Conservation (phyloP, 2,329 filamentous ascomycete species). For the Anthostomella pinea region DNA sequence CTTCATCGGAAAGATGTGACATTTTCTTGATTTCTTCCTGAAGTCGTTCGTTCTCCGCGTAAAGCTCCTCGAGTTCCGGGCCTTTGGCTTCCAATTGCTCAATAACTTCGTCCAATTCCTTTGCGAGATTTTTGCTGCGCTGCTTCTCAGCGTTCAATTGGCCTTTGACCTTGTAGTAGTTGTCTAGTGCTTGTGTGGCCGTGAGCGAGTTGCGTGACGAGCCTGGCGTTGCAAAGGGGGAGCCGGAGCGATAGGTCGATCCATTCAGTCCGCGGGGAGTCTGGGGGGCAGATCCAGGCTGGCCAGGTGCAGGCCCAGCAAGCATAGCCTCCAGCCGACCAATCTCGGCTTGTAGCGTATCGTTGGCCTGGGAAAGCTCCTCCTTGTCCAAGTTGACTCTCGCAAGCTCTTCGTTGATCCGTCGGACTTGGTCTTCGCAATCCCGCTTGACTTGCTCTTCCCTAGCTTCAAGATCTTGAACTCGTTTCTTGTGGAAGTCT, state of each 20-base stretch:
- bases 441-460: constrained; percentile 65
- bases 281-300: constrained; percentile 52
- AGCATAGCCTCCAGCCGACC: constrained; percentile 51
- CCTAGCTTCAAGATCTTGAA: constrained; percentile 65
- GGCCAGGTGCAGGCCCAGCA: constrained; percentile 38
- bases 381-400: constrained; percentile 47
- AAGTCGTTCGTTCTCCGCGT: constrained; percentile 75
- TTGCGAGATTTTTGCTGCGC: constrained; percentile 69
- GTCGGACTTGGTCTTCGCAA: constrained; percentile 57
- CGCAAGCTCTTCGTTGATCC: constrained; percentile 56
- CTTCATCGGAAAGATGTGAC: constrained; percentile 79
- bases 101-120: constrained; percentile 82
- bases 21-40: constrained; percentile 79
- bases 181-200: constrained; percentile 61
- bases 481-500: constrained; percentile 66
- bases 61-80: constrained; percentile 84
- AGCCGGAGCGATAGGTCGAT: constrained; percentile 51
- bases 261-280: constrained; percentile 59
- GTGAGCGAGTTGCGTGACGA: constrained; percentile 59
- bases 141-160: constrained; percentile 72
- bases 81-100: constrained; percentile 79
- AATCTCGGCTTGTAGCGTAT: constrained; percentile 51
- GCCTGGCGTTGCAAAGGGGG: constrained; percentile 60
- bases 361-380: constrained; percentile 46
- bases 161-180: constrained; percentile 65